phyloP scores from a whole-genome alignment of 495 filamentous ascomycete genomes.

The Penicillium samsonianum region DNA sequence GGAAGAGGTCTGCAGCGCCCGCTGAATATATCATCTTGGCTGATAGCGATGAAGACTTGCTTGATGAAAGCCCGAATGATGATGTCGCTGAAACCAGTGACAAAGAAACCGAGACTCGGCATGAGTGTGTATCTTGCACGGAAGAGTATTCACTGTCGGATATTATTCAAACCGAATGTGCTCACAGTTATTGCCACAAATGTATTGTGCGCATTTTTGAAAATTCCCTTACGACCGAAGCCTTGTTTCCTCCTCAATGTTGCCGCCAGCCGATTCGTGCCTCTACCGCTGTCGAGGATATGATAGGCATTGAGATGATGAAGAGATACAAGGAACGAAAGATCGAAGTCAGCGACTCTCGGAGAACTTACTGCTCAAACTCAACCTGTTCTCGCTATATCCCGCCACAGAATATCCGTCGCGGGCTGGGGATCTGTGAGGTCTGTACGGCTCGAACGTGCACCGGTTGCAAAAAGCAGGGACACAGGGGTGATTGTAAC shows the following conservation, averaged over 20 bases:
- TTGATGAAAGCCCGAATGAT: background rate
- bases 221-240: conserved; percentile 31
- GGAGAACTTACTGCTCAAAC: conserved; percentile 33
- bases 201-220: conserved; percentile 38
- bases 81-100: background rate
- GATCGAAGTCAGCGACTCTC: conserved; percentile 27
- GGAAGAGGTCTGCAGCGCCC: background rate
- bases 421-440: background rate
- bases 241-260: conserved; percentile 43
- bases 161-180: conserved; percentile 27
- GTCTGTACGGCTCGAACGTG: conserved; percentile 4
- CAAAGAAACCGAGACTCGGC: background rate
- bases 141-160: conserved; percentile 1
- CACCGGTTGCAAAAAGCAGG: background rate
- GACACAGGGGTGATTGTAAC: conserved; percentile 3
- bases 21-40: background rate
- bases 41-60: background rate
- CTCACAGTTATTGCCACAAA: conserved; percentile 37
- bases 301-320: conserved; percentile 4
- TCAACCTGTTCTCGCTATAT: conserved; percentile 34
- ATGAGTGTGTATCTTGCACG: conserved; percentile 19
- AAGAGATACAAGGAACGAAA: conserved; percentile 21
- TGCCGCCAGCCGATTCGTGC: conserved; percentile 29
- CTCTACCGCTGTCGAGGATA: background rate
- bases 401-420: conserved; percentile 14